Evolutionary conservation across 2,329 filamentous ascomycete species (phyloP).

Genomic region (Aspergillus fischeri): DNA sequence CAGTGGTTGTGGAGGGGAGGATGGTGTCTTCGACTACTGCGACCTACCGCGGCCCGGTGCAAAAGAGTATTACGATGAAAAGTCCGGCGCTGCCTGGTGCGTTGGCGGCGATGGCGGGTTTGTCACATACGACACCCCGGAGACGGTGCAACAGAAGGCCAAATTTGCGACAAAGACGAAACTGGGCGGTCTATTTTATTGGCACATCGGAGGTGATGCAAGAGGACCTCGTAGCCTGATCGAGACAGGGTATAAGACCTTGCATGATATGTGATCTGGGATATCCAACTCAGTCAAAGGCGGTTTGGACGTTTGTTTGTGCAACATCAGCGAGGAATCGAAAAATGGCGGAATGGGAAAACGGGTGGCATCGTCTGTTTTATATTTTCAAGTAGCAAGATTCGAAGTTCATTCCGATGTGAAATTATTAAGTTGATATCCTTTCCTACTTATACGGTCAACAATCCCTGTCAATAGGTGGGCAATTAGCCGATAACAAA

Average conservation of each 20-base stretch:
- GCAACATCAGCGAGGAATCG: neutral
- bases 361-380: neutral
- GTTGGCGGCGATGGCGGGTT: slow-evolving; percentile 69
- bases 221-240: slow-evolving; percentile 56
- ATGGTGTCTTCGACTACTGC: slow-evolving; percentile 70
- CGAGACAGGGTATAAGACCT: slow-evolving; percentile 54
- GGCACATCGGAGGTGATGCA: slow-evolving; percentile 70
- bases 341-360: neutral
- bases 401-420: neutral
- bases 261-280: slow-evolving; percentile 41
- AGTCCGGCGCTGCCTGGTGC: slow-evolving; percentile 66
- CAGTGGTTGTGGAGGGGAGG: slow-evolving; percentile 51
- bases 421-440: neutral
- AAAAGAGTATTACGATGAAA: slow-evolving; percentile 64
- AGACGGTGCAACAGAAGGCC: slow-evolving; percentile 72
- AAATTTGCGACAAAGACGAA: slow-evolving; percentile 66
- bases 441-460: neutral
- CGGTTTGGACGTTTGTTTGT: neutral
- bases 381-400: neutral
- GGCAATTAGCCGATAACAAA: neutral
- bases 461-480: neutral
- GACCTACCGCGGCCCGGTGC: slow-evolving; percentile 60
- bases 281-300: neutral
- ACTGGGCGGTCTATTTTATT: slow-evolving; percentile 76
- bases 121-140: slow-evolving; percentile 73